Conservation (phyloP, 2,329 filamentous ascomycete species). For the Arachnomyces sp. region DNA sequence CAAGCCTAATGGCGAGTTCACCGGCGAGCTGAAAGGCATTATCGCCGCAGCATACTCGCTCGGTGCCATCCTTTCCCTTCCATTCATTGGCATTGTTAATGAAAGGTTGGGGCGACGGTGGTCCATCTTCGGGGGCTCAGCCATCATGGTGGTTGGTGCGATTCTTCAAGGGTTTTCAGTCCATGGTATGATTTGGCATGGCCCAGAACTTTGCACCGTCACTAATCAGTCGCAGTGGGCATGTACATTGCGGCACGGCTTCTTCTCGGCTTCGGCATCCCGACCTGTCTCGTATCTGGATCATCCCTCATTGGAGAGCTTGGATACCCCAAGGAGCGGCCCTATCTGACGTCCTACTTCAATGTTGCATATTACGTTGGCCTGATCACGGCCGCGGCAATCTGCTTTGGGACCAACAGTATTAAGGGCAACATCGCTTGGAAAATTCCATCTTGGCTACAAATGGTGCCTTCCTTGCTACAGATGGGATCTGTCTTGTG, state of each 20-base stretch:
- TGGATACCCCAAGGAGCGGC: slow-evolving; percentile 42
- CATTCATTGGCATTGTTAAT: slow-evolving; percentile 47
- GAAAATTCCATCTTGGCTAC: slow-evolving; percentile 57
- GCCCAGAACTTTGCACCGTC: too few relatives aligned
- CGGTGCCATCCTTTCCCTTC: slow-evolving; percentile 49
- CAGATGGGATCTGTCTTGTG: slow-evolving; percentile 48
- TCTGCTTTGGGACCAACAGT: slow-evolving; percentile 37
- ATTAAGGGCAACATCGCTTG: slow-evolving; percentile 44
- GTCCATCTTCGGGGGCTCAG: slow-evolving; percentile 45
- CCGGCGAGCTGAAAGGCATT: slow-evolving; percentile 41
- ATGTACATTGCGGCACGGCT: slow-evolving; percentile 54
- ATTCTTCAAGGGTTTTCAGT: slow-evolving; percentile 30
- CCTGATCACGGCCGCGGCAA: slow-evolving; percentile 38
- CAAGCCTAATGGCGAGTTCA: slow-evolving; percentile 40
- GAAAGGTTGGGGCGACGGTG: slow-evolving; percentile 47
- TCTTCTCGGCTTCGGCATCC: slow-evolving; percentile 49
- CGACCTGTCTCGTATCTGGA: slow-evolving; percentile 50
- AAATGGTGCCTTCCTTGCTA: slow-evolving; percentile 51
- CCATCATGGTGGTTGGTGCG: slow-evolving; percentile 41
- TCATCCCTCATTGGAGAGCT: slow-evolving; percentile 49
- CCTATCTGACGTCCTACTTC: slow-evolving; percentile 42
- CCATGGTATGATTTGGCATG: slow-evolving; percentile 19
- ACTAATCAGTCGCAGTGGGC: slow-evolving; percentile 25
- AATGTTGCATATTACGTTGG: slow-evolving; percentile 44
- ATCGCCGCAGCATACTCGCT: slow-evolving; percentile 51